Percentiles rank a stretch among this genome's conserved stretches.
phyloP scores from a whole-genome alignment of 768 basidiomycete species.

The Cyclocybe cylindracea region DNA sequence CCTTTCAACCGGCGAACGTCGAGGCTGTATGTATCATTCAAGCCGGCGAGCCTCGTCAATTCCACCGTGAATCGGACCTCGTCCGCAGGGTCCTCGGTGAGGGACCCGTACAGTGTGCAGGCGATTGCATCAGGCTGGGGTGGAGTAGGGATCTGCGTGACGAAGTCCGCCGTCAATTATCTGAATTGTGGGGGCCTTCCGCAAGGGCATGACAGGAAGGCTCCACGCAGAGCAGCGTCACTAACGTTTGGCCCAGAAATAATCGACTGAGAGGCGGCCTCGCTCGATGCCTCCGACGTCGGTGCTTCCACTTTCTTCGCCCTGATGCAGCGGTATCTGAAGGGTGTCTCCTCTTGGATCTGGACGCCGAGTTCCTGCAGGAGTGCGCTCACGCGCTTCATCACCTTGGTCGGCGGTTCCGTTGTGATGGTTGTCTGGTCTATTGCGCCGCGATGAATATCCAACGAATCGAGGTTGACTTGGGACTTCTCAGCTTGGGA shows the following conservation, averaged over 20 bases:
- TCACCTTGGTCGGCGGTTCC: slow-evolving; percentile 70
- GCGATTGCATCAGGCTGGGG: slow-evolving; percentile 1
- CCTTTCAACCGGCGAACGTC: slow-evolving; percentile 90
- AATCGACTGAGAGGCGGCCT: too few relatives aligned
- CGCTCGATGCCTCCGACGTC: neutral
- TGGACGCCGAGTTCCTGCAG: slow-evolving; percentile 82
- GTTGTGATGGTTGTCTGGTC: slow-evolving; percentile 86
- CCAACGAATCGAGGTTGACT: slow-evolving; percentile 10
- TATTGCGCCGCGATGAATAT: slow-evolving; percentile 80
- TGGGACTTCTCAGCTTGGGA: too few relatives aligned
- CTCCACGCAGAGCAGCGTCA: too few relatives aligned
- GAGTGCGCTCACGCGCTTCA: slow-evolving; percentile 69
- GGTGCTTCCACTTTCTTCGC: slow-evolving; percentile 39
- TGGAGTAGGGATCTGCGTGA: too few relatives aligned
- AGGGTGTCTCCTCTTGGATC: slow-evolving; percentile 77
- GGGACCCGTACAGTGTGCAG: slow-evolving; percentile 60
- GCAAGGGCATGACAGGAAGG: too few relatives aligned
- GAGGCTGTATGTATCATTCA: slow-evolving; percentile 83
- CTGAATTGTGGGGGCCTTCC: too few relatives aligned
- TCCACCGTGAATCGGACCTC: slow-evolving; percentile 95
- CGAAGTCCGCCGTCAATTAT: too few relatives aligned
- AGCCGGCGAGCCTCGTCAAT: slow-evolving; percentile 79
- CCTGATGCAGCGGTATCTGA: slow-evolving; percentile 77
- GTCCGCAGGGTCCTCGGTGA: slow-evolving; percentile 73
- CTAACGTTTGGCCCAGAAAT: too few relatives aligned